Evolutionary conservation across 2,329 filamentous ascomycete genomes (phyloP).

Genomic region (Ophiostoma sp.): DNA sequence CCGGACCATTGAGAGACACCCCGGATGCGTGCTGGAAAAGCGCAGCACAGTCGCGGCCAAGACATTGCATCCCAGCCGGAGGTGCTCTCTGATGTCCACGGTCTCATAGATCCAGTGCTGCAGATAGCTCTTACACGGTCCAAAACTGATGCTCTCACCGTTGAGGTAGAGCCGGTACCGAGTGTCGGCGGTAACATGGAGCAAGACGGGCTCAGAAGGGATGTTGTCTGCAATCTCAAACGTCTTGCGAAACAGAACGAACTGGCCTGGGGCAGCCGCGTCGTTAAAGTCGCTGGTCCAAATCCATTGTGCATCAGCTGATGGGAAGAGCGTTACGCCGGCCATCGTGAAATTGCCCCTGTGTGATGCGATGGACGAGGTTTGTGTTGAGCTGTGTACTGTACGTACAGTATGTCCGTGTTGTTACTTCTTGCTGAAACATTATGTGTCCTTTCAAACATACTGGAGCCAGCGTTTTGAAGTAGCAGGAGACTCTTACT

Average conservation of each 20-base stretch:
- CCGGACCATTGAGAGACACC: neutral
- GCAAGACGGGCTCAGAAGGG: neutral
- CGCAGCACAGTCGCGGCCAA: neutral
- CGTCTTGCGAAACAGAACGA: neutral
- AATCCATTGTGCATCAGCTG: too few relatives aligned
- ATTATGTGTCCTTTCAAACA: too few relatives aligned
- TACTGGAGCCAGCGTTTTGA: too few relatives aligned
- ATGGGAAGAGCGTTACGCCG: too few relatives aligned
- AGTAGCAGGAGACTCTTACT: too few relatives aligned
- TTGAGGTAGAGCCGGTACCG: constrained; percentile 45
- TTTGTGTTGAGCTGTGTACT: too few relatives aligned
- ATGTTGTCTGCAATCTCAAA: neutral
- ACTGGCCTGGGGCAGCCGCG: neutral
- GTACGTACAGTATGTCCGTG: too few relatives aligned
- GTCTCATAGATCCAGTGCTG: constrained; percentile 38
- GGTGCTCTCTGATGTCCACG: constrained; percentile 30
- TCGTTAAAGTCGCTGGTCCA: neutral
- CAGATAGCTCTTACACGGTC: constrained; percentile 40
- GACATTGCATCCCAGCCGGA: neutral
- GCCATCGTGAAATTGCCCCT: too few relatives aligned
- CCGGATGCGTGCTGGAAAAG: neutral
- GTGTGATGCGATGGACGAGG: too few relatives aligned
- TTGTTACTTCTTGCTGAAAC: too few relatives aligned
- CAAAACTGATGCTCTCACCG: constrained; percentile 37
- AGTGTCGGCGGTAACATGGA: constrained; percentile 41